Percentiles rank a stretch among this genome's conserved stretches.
These are phyloP conservation scores for Trichoderma endophyticum DNA, from an alignment of 2,329 filamentous ascomycete species.

Conservation along the genomic window DNA sequence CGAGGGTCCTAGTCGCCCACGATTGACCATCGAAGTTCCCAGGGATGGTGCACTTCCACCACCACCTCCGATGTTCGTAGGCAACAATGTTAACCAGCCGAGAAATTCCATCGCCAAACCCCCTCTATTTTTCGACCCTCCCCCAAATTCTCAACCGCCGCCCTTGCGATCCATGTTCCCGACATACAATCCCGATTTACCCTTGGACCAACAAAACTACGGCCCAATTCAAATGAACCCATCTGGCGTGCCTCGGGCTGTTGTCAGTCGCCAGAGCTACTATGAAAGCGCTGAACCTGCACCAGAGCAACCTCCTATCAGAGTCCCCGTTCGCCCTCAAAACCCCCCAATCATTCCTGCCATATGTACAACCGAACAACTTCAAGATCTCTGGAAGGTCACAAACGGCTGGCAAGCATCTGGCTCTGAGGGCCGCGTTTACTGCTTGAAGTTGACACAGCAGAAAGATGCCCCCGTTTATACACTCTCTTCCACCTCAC, in stretches of 20 bases:
- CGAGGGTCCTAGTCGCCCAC: constrained; percentile 23
- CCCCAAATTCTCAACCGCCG: constrained; percentile 32
- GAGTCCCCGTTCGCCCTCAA: constrained; percentile 29
- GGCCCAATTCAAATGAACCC: constrained; percentile 65
- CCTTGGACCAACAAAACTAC: constrained; percentile 67
- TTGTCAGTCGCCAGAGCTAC: constrained; percentile 65
- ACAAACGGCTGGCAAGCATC: constrained; percentile 67
- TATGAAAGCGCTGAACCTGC: constrained; percentile 26
- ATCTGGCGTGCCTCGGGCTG: constrained; percentile 58
- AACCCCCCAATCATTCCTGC: constrained; percentile 47
- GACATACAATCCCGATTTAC: constrained; percentile 64
- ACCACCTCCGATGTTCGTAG: constrained; percentile 48
- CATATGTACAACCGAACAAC: constrained; percentile 57
- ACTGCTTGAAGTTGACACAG: constrained; percentile 55
- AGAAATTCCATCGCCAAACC: constrained; percentile 57
- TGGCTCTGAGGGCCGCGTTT: constrained; percentile 54
- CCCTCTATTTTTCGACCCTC: constrained; percentile 39
- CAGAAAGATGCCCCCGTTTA: constrained; percentile 63
- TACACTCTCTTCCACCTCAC: constrained; percentile 56
- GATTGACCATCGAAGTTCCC: constrained; percentile 42
- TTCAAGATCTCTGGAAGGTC: constrained; percentile 65
- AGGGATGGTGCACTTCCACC: constrained; percentile 51
- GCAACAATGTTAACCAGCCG: constrained; percentile 48
- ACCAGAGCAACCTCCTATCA: constrained; percentile 20
- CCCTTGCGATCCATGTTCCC: constrained; percentile 71